Evolutionary conservation across 345 rosid species (phyloP).

Genomic region (Xanthoceras sorbifolium): DNA sequence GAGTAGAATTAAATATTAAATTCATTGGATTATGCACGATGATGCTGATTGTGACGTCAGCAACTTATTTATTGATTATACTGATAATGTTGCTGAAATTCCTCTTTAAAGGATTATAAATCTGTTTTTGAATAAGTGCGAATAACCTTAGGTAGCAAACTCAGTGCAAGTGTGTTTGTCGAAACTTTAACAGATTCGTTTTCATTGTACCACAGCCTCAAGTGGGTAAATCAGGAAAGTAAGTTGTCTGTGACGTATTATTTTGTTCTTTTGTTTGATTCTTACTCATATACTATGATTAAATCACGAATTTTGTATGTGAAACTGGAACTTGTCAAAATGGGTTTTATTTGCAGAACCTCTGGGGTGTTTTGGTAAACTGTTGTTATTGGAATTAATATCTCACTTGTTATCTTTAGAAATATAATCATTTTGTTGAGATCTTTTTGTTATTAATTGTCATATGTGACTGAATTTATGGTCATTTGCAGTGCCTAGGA

Average conservation of each 20-base stretch:
- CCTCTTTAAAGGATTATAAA: not conserved
- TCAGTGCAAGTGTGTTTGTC: not conserved
- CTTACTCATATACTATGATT: not conserved
- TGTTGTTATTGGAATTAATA: not conserved
- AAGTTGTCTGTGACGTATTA: not conserved
- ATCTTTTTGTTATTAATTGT: not conserved
- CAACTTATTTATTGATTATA: not conserved
- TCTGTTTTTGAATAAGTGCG: not conserved
- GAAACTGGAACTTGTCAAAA: not conserved
- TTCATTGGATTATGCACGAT: not conserved
- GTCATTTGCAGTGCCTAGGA: constrained; percentile 61
- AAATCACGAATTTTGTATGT: not conserved
- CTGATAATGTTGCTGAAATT: not conserved
- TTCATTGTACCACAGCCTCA: not conserved
- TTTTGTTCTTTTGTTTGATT: not conserved
- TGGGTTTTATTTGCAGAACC: not conserved
- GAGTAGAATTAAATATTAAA: not conserved
- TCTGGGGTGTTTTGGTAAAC: not conserved
- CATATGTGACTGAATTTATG: constrained; percentile 10
- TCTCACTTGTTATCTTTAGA: not conserved
- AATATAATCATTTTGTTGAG: not conserved
- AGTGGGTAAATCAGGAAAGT: not conserved
- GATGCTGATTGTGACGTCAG: not conserved
- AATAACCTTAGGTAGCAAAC: not conserved
- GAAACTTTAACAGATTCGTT: not conserved